A percentile compares a stretch with the other conserved stretches of the same genome.
Conservation (phyloP, 1,284 basidiomycete species). For the Meira nashicola region DNA sequence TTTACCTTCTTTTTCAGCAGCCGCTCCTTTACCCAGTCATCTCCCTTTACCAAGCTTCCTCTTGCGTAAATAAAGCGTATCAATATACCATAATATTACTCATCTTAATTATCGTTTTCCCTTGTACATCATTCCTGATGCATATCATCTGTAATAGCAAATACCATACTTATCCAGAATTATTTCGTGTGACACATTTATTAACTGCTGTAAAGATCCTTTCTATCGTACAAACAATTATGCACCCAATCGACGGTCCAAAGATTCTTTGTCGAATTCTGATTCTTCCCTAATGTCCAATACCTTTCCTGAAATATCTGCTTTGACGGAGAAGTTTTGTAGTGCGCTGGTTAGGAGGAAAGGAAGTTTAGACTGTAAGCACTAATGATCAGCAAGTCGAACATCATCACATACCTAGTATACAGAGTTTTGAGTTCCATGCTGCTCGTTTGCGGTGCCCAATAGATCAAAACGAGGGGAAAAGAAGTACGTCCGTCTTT, state of each 20-base stretch:
- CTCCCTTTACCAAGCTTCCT: constrained; percentile 3
- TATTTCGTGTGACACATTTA: background rate
- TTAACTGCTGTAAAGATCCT: background rate
- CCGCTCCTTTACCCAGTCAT: constrained; percentile 2
- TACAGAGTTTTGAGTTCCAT: constrained; percentile 48
- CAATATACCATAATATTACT: background rate
- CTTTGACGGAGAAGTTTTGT: constrained; percentile 33
- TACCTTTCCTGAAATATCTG: constrained; percentile 41
- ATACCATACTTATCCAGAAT: background rate
- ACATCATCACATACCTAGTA: constrained; percentile 6
- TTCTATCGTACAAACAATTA: constrained; percentile 6
- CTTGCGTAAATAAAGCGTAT: background rate
- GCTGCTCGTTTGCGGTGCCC: constrained; percentile 42
- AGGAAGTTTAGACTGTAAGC: background rate
- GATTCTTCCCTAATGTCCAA: constrained; percentile 40
- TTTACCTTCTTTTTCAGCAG: constrained; percentile 1
- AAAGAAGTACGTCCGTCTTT: constrained; percentile 78
- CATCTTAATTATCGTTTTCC: too few relatives aligned
- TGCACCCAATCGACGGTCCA: constrained; percentile 36
- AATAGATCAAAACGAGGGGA: constrained; percentile 38
- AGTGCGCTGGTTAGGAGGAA: constrained; percentile 35
- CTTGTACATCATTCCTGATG: too few relatives aligned
- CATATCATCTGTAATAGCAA: too few relatives aligned
- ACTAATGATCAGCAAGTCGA: background rate
- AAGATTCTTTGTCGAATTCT: constrained; percentile 19